phyloP scores from a whole-genome alignment of 208 protist genomes.

The Leishmania amazonensis region DNA sequence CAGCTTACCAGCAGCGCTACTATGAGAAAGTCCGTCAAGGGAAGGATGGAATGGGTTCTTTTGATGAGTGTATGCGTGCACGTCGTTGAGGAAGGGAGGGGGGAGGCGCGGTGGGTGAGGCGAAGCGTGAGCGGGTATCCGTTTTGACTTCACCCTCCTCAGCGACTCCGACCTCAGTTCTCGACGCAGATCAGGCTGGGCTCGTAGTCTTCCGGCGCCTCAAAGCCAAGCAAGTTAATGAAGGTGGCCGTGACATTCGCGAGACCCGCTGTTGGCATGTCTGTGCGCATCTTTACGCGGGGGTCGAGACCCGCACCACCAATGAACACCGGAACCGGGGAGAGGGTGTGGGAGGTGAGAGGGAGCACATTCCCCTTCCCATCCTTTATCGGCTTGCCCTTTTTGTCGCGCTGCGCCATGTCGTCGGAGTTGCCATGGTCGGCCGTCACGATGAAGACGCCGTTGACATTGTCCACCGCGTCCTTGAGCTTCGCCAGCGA shows the following conservation, averaged over 20 bases:
- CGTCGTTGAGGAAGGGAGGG: neutral
- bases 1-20: neutral
- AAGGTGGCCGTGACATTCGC: constrained; percentile 95
- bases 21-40: neutral
- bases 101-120: neutral
- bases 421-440: constrained; percentile 97
- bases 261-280: constrained; percentile 88
- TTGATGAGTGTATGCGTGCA: neutral
- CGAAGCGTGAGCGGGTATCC: neutral
- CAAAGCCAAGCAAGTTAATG: constrained; percentile 94
- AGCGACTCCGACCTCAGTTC: constrained; percentile 3
- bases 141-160: neutral
- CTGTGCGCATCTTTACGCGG: constrained; percentile 82
- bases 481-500: constrained; percentile 79
- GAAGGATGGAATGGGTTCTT: neutral
- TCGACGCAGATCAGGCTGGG: constrained; percentile 73
- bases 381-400: constrained; percentile 82
- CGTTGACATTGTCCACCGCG: constrained; percentile 86
- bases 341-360: constrained; percentile 94
- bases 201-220: constrained; percentile 91
- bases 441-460: constrained; percentile 92
- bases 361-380: constrained; percentile 73
- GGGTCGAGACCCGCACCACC: constrained; percentile 83
- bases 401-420: constrained; percentile 94
- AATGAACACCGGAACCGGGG: constrained; percentile 93